These are phyloP conservation scores for Arabidopsis lyrata DNA, from an alignment of 441 rosid genomes.

Conservation along the genomic window DNA sequence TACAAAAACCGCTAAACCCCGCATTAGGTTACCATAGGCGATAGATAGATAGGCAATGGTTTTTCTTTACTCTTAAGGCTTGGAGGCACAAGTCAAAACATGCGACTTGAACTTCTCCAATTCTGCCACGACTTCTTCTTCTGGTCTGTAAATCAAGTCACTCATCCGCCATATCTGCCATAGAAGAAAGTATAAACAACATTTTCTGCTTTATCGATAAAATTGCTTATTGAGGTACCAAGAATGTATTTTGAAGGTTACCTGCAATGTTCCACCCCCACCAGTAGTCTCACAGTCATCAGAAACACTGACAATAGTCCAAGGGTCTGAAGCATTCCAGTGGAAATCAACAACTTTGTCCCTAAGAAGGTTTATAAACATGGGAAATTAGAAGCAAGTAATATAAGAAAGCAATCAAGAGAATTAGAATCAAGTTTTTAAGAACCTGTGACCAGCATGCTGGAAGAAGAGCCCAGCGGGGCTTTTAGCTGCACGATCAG, in stretches of 20 bases:
- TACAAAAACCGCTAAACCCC: slow-evolving; percentile 30
- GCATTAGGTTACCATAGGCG: slow-evolving; percentile 28
- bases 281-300: slow-evolving; percentile 97
- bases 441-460: slow-evolving; percentile 98
- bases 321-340: slow-evolving; percentile 91
- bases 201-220: neutral
- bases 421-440: slow-evolving; percentile 5
- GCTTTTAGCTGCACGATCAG: slow-evolving; percentile 60
- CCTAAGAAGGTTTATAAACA: slow-evolving; percentile 50
- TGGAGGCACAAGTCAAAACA: slow-evolving; percentile 68
- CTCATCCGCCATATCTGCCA: slow-evolving; percentile 98
- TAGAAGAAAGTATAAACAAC: slow-evolving; percentile 4
- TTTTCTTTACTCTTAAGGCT: slow-evolving; percentile 50
- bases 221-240: slow-evolving; percentile 8
- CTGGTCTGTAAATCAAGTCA: slow-evolving; percentile 92
- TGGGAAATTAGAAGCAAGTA: slow-evolving; percentile 3
- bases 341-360: slow-evolving; percentile 99
- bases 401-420: neutral
- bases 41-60: slow-evolving; percentile 20
- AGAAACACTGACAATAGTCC: slow-evolving; percentile 98
- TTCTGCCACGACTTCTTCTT: slow-evolving; percentile 92
- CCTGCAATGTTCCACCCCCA: slow-evolving; percentile 99
- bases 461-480: slow-evolving; percentile 97
- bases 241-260: slow-evolving; percentile 35
- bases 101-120: slow-evolving; percentile 96